Evolutionary conservation across 2,329 filamentous ascomycete species (phyloP), one percentile per base, ranked within the genome.

Genomic region (Calycina herbarum): DNA sequence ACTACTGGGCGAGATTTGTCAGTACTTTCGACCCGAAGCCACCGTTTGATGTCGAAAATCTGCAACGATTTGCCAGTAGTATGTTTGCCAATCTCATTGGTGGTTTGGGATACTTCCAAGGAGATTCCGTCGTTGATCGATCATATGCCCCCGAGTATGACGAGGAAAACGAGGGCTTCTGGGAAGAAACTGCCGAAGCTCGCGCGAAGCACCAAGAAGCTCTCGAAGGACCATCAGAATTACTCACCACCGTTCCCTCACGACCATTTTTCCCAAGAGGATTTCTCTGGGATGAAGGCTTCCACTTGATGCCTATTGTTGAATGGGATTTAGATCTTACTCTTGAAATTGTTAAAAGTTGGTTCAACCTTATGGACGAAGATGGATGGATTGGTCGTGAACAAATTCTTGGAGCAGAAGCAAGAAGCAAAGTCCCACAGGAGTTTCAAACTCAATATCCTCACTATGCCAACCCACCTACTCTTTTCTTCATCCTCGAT

Each of bases 261-360:
- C 85, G 95, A 4, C 92, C 95, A 0, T 99, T 99, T 82, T 99
- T 99, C 79, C 95, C 95, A 1, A 86, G 95, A 67, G 95, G 95
- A 0, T 99, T 99, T 77, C 83, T 98, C 3, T 99, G 95, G 95
- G 95, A 99, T 73, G 95, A 99, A 77, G 95, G 95, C 0, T 99
- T 98, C 79, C 95, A 99, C 75, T 82, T 99, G 42, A 82, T 97
- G 59, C 94, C 94, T 1, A 89, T 99, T 63, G 85, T 93, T 24
- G 94, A 99, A 70, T 99, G 94, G 91, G 95, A 99, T 76, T 87
- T 93, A 62, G 94, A 97, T 74, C 84, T 98, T 61, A 89, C 92
- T 2, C 81, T 90, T 35, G 93, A 97, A 69, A 93, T 99, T 70
- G 86, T 98, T 68, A 92, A 90, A 79, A 97, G 92, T 78, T 99